Evolutionary conservation across 176 grass and related monocot genomes (phyloP), one percentile per base, ranked within the genome.

Genomic region (Poa annua): DNA sequence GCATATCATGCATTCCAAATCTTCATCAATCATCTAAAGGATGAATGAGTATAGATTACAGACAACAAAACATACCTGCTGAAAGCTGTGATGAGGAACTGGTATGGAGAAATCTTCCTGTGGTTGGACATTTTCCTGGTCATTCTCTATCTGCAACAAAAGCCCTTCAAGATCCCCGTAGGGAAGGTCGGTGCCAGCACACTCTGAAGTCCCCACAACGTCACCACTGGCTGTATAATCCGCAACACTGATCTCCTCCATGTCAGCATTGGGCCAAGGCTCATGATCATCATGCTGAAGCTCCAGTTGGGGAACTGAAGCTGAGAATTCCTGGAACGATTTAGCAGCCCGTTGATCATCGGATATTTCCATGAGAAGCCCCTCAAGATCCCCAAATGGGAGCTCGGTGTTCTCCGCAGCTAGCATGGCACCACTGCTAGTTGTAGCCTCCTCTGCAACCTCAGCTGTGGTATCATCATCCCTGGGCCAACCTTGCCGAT

Each of bases 311-410:
- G 83, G 73, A 33, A 79, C 21, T 2, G 66, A 10, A 42, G 74
- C 38, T 20, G 88, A 50, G n/a, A 89, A 66, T 66, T 65, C 73
- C 0, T 41, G 10, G 11, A 83, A 51, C 6, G 77, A 67, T 59
- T 81, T 51, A 15, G 19, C 26, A 4, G 71, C 68, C 49, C 87
- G 84, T 16, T 88, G 87, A 38, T 88, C 87, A 76, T 87, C 82
- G 5, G 91, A 89, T 13, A 93, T 87, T 55, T 85, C 78, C 75
- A 91, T 84, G 51, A 93, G 79, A 82, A 97, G 22, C 35, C 68
- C 82, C 75, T 97, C 94, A 34, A 91, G 77, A 82, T 86, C 82
- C 41, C 67, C 87, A 66, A 91, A 20, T 14, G 91, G 91, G 41
- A 94, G 86, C 36, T 81, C 86, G 29, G 50, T 8, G 17, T 86